phyloP scores from a whole-genome alignment of 1,139 yeast genomes.

The Suhomyces bokatorum region DNA sequence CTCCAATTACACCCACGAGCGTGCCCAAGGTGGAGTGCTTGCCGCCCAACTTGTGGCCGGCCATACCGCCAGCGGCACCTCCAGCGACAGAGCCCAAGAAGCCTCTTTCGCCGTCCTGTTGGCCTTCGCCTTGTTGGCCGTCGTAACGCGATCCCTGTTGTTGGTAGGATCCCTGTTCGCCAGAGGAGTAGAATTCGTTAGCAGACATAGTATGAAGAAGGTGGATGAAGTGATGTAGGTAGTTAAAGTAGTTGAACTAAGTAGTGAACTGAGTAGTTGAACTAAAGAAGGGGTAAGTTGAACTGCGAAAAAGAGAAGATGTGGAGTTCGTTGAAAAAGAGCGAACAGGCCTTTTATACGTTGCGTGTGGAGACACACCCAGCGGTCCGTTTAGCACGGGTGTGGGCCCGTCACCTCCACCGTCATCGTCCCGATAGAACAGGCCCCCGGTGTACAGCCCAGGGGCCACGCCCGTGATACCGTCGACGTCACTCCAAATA shows the following conservation, averaged over 20 bases:
- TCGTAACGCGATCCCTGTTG: conserved; percentile 14
- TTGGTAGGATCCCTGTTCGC: conserved; percentile 42
- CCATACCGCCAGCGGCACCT: conserved; percentile 60
- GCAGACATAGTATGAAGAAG: conserved; percentile 49
- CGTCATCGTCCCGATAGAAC: neutral
- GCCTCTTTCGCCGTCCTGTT: conserved; percentile 54
- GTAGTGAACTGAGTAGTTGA: too few species aligned
- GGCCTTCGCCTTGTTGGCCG: conserved; percentile 18
- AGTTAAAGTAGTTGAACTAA: neutral
- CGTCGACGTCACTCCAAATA: neutral
- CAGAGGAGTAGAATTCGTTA: conserved; percentile 58
- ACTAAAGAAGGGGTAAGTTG: neutral
- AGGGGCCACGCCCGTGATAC: neutral
- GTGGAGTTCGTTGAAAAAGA: neutral
- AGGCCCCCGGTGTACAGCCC: neutral
- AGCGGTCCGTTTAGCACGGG: neutral
- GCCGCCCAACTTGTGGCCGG: conserved; percentile 45
- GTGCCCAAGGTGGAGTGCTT: conserved; percentile 54
- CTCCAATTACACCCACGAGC: conserved; percentile 59
- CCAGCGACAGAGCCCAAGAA: conserved; percentile 55
- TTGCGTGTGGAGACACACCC: too few species aligned
- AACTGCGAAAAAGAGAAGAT: neutral
- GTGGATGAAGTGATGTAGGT: too few species aligned
- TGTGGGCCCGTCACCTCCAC: neutral
- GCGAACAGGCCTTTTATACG: neutral